Percentiles rank a stretch among this genome's conserved stretches.
Evolutionary conservation across 495 filamentous ascomycete species (phyloP).

Genomic region (Cudoniella acicularis): DNA sequence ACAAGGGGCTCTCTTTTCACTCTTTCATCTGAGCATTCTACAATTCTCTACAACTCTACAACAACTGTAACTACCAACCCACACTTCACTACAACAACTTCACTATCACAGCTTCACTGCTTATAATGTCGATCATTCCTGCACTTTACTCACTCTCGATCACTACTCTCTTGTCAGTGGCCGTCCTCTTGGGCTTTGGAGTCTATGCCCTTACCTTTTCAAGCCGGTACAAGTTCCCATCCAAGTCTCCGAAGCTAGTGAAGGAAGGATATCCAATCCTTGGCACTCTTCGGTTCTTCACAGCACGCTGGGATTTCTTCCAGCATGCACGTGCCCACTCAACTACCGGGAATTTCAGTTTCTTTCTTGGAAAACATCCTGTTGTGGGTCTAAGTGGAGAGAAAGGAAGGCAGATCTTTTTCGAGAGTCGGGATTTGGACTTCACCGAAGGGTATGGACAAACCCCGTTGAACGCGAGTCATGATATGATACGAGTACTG

Average conservation of each 20-base stretch:
- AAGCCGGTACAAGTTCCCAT: background rate
- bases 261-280: slow-evolving; percentile 3
- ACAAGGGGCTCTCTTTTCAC: no score
- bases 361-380: slow-evolving; percentile 42
- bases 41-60: no score
- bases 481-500: background rate
- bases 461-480: no score
- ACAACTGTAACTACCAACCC: no score
- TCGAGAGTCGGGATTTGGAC: slow-evolving; percentile 38
- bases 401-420: slow-evolving; percentile 37
- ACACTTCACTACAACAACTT: no score
- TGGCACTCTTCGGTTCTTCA: slow-evolving; percentile 6
- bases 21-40: no score
- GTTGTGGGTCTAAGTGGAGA: slow-evolving; percentile 38
- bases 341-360: slow-evolving; percentile 42
- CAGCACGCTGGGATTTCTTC: slow-evolving; percentile 8
- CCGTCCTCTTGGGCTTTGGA: background rate
- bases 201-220: background rate
- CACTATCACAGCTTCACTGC: no score
- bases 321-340: background rate
- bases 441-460: slow-evolving; percentile 36
- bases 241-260: slow-evolving; percentile 2
- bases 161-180: background rate
- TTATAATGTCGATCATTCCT: no score
- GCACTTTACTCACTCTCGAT: background rate